Percentiles rank a stretch among this genome's conserved stretches.
Conservation (phyloP, 345 rosid genomes). For the Salix arbutifolia region DNA sequence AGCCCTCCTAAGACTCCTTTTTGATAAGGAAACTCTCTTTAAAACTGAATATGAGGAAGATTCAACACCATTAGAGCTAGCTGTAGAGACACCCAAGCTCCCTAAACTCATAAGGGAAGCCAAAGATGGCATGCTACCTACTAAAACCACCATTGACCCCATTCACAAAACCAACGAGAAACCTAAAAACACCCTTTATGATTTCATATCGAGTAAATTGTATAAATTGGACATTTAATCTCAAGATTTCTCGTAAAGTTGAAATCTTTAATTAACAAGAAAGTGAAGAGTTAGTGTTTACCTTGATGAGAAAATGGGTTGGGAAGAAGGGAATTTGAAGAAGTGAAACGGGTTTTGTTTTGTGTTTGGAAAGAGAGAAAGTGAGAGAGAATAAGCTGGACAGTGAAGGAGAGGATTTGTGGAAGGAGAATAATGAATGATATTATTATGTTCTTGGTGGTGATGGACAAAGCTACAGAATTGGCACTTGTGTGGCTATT, state of each 20-base stretch:
- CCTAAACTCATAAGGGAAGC: slow-evolving; percentile 63
- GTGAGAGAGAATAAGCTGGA: not conserved
- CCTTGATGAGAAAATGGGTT: not conserved
- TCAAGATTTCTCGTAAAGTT: not conserved
- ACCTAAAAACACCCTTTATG: not conserved
- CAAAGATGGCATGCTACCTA: slow-evolving; percentile 75
- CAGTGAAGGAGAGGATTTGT: slow-evolving; percentile 1
- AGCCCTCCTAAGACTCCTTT: slow-evolving; percentile 36
- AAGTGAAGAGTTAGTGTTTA: not conserved
- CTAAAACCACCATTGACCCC: slow-evolving; percentile 64
- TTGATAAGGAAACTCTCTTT: slow-evolving; percentile 53
- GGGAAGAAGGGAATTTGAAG: not conserved
- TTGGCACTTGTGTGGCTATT: slow-evolving; percentile 50
- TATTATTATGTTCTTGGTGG: not conserved
- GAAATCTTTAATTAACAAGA: not conserved
- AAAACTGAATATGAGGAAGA: slow-evolving; percentile 41
- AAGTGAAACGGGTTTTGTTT: not conserved
- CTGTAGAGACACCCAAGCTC: slow-evolving; percentile 28
- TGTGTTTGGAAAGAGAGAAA: not conserved
- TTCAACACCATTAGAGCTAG: slow-evolving; percentile 30
- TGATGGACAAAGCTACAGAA: not conserved
- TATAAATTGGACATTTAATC: not conserved
- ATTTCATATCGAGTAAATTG: not conserved
- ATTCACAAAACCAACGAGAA: slow-evolving; percentile 11
- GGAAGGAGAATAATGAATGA: slow-evolving; percentile 10